Base-by-base conservation (phyloP, 352 stramenopile genomes). In the Pythium insidiosum region DNA sequence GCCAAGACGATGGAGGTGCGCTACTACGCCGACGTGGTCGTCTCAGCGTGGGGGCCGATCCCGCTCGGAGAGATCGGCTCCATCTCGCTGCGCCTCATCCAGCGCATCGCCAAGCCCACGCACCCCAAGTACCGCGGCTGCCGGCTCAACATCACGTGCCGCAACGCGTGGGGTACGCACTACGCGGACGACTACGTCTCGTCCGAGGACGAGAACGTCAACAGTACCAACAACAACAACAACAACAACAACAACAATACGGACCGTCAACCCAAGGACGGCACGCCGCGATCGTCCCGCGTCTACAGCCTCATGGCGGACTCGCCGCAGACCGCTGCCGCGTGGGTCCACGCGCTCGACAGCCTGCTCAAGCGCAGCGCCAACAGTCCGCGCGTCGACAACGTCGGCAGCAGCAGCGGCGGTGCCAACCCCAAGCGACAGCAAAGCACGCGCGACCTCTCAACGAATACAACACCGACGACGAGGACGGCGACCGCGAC, bases 81-180 rank as follows among this genome's bases (percentile, higher is more conserved):
- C 16, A 91, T 91, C 45, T 83, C 73, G 3, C 57, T 88, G 19
- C 68, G 78, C n/a, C 69, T 87, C 25, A 91, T 91, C 34, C 75
- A 91, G 52, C 68, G 71, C 22, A 88, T 88, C 13, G 66, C 69
- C n/a, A 91, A 91, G 47, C 73, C 68, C 11, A 74, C 73, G 4
- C 72, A 85, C 22, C 66, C 76, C 10, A 88, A 88, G 50, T 91
- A 88, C 61, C 84, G 84, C 35, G 78, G 75, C 44, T 91, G 78
- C 30, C 73, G 75, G 26, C 84, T 91, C 28, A 75, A 91, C 43
- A 91, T 91, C 42, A 91, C 74, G 26, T 91, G 78, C 52, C 71
- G 78, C 25, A 88, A 84, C 51, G 77, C 60, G 31, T 84, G 75
- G 70, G 73, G 73, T 29, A 84, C 73, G 42, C 73, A 88, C 48